phyloP scores from a whole-genome alignment of 1,284 basidiomycete genomes.

The Takashimella tepidaria region DNA sequence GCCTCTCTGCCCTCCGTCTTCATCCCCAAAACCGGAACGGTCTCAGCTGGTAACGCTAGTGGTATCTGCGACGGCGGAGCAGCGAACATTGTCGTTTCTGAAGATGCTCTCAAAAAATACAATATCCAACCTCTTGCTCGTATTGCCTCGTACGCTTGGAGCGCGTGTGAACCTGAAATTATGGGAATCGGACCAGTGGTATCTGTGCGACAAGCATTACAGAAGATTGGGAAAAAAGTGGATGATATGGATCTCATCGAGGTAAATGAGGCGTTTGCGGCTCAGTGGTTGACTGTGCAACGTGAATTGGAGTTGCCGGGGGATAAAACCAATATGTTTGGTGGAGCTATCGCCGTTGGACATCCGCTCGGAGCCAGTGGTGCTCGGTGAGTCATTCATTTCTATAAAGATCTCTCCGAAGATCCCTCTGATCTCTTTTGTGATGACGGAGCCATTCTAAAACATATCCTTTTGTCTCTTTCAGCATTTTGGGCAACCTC shows the following conservation, averaged over 20 bases:
- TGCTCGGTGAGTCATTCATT: conserved; percentile 39
- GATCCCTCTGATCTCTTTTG: no score
- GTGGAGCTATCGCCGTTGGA: conserved; percentile 51
- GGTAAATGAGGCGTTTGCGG: conserved; percentile 57
- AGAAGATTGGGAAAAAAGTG: conserved; percentile 39
- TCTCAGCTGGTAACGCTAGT: conserved; percentile 54
- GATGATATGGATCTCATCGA: conserved; percentile 55
- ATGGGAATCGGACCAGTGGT: conserved; percentile 57
- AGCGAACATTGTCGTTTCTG: conserved; percentile 54
- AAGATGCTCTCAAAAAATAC: conserved; percentile 49
- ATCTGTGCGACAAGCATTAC: conserved; percentile 31
- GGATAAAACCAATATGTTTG: conserved; percentile 55
- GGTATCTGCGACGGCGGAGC: conserved; percentile 56
- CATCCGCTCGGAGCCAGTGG: conserved; percentile 55
- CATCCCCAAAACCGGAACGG: conserved; percentile 51
- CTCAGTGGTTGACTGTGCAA: conserved; percentile 55
- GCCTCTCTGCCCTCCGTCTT: conserved; percentile 52
- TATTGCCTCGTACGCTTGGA: conserved; percentile 52
- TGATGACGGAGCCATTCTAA: no score
- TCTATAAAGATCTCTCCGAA: no score
- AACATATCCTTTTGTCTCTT: neutral
- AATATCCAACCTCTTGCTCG: conserved; percentile 52
- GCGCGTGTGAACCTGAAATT: conserved; percentile 54
- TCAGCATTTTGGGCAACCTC: conserved; percentile 51
- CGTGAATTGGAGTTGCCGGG: conserved; percentile 53